phyloP scores from a whole-genome alignment of 2,329 filamentous ascomycete genomes.

The Venturia effusa region DNA sequence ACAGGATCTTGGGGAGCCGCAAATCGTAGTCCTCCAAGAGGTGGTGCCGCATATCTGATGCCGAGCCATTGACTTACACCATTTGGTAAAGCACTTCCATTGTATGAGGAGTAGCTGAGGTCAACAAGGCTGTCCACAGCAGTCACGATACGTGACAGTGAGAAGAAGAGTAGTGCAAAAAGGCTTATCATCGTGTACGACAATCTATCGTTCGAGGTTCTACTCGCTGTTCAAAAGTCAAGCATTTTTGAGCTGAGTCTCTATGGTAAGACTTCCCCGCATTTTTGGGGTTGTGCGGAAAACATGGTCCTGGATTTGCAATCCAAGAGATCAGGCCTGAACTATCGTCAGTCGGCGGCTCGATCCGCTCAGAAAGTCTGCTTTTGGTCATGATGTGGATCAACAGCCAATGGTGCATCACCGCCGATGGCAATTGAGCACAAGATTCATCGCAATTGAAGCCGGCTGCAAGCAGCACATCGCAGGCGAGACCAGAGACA shows the following conservation, averaged over 20 bases:
- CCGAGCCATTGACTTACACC: conserved; percentile 50
- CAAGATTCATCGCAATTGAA: not conserved
- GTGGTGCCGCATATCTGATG: conserved; percentile 39
- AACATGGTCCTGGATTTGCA: not conserved
- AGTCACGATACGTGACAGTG: not conserved
- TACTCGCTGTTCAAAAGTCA: not conserved
- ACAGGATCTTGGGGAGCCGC: conserved; percentile 11
- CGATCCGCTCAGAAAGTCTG: not conserved
- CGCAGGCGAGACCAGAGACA: not conserved
- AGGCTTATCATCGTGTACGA: not conserved
- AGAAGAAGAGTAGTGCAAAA: not conserved
- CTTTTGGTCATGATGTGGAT: not conserved
- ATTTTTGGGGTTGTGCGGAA: not conserved
- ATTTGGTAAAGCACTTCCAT: not conserved
- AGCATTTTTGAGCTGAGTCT: not conserved
- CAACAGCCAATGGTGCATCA: not conserved
- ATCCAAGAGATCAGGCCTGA: not conserved
- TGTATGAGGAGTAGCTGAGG: not conserved
- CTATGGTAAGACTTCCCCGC: not conserved
- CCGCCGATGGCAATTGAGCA: not conserved
- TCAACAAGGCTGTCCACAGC: not conserved
- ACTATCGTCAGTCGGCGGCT: not conserved
- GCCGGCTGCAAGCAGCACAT: not conserved
- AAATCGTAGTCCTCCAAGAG: conserved; percentile 21
- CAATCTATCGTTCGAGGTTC: not conserved